Base-by-base conservation (phyloP, 2,329 filamentous ascomycete species). In the Diaporthe ilicicola region DNA sequence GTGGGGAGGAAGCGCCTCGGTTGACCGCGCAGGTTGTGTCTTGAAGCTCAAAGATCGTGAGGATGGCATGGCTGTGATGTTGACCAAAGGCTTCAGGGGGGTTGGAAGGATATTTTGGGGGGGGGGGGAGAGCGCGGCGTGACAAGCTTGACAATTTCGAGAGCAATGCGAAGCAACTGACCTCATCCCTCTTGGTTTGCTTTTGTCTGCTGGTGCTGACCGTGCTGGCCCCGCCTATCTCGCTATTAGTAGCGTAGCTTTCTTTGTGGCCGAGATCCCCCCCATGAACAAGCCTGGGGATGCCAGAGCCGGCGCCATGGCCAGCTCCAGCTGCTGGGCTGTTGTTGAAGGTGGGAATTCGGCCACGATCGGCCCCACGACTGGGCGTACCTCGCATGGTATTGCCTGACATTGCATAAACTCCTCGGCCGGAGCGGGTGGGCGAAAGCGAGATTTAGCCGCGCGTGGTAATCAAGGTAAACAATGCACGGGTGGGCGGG, bases 111-210 rank as follows among this genome's bases (percentile, higher is more conserved):
- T 59, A 44, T 48, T 62, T 42, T 19, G 42, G 59, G 59, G n/a
- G n/a, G n/a, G n/a, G n/a, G n/a, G n/a, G n/a, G n/a, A n/a, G 42
- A 50, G 44, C 19, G 19, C 59, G 59, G 59, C 42, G 15, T 22
- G 61, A 34, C 29, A 29, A 34, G 17, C 19, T 44, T 32, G 48
- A 50, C 34, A 29, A 55, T 48, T 24, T 70, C 15, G 39, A 53
- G 42, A 13, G 70, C n/a, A 74, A 44, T 29, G 54, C 51, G 19
- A 67, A 44, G 53, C 44, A 74, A 85, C 89, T 78, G 87, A 99
- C 96, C 93, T 99, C 96, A 91, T 99, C 96, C 83, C 95, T 92
- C 86, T 98, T 98, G 76, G 92, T 92, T 87, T 98, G 95, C 85
- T 98, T 98, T 82, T 96, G 93, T 79, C 96, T 91, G 83, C 95